Conservation (phyloP, 257 asterid species). For the Scutellaria baicalensis region DNA sequence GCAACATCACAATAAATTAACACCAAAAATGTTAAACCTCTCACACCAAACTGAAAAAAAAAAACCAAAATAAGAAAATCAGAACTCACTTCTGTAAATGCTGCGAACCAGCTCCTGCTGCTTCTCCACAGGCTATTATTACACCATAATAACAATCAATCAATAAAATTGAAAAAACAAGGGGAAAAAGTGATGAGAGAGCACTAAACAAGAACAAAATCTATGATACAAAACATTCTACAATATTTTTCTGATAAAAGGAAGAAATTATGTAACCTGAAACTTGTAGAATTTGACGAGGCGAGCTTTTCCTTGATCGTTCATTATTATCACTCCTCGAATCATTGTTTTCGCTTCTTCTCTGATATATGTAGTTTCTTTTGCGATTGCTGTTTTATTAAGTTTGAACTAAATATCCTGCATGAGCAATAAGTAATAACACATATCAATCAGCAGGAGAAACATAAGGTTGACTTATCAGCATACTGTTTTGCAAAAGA, state of each 20-base stretch:
- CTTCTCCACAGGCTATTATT: constrained; percentile 76
- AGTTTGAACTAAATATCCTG: constrained; percentile 17
- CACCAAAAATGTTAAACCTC: background rate
- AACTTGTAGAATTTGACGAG: constrained; percentile 78
- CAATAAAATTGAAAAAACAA: background rate
- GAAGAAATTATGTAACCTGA: constrained; percentile 38
- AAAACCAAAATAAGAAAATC: background rate
- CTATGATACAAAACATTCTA: background rate
- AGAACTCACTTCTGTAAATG: constrained; percentile 59
- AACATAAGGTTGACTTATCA: background rate
- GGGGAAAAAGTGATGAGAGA: background rate
- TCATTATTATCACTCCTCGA: constrained; percentile 84
- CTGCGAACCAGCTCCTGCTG: constrained; percentile 83
- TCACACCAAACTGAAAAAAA: background rate
- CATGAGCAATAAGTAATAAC: background rate
- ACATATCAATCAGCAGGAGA: background rate
- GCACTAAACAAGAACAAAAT: background rate
- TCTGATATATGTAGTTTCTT: background rate
- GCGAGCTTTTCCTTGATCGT: constrained; percentile 92
- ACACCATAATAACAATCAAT: constrained; percentile 14
- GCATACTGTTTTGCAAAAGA: background rate
- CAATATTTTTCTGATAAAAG: background rate
- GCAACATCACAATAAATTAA: constrained; percentile 4
- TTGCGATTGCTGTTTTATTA: background rate
- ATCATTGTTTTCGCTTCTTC: constrained; percentile 43